Evolutionary conservation across 2,329 filamentous ascomycete species (phyloP).

Genomic region (Plenodomus tracheiphilus): DNA sequence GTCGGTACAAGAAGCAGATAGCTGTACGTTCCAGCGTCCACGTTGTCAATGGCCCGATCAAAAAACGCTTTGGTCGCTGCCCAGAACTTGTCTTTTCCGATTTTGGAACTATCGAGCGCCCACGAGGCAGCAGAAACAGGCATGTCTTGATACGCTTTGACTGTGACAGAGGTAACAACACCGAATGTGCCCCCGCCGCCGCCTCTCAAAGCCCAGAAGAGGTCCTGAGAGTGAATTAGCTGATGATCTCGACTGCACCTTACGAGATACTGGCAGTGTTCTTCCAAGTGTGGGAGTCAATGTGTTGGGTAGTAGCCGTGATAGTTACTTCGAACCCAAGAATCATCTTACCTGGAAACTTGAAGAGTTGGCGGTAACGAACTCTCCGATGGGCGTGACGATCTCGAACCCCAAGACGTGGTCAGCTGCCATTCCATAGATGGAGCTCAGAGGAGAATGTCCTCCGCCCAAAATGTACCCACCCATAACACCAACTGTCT

Average conservation of each 20-base stretch:
- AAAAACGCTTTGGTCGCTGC: constrained; percentile 15
- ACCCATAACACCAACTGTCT: constrained; percentile 53
- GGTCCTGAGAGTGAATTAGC: constrained; percentile 14
- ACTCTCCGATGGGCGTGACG: constrained; percentile 20
- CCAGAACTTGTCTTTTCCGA: constrained; percentile 36
- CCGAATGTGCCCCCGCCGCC: constrained; percentile 34
- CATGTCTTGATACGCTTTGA: constrained; percentile 31
- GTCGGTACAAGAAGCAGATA: constrained; percentile 10
- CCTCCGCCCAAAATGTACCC: constrained; percentile 52
- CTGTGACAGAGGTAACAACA: constrained; percentile 29
- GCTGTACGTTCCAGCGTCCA: constrained; percentile 16
- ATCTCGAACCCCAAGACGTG: constrained; percentile 23
- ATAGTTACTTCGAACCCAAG: too few species aligned
- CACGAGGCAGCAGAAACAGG: constrained; percentile 35
- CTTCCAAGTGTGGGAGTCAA: too few species aligned
- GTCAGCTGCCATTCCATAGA: constrained; percentile 43
- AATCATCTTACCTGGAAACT: too few species aligned
- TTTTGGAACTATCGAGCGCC: constrained; percentile 27
- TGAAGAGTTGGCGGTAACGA: constrained; percentile 1
- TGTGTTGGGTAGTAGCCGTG: too few species aligned
- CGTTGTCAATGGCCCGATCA: constrained; percentile 5
- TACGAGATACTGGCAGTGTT: too few species aligned
- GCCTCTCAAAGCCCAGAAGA: constrained; percentile 34
- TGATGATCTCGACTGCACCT: too few species aligned
- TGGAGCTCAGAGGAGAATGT: constrained; percentile 54